Conservation (phyloP, 2,329 filamentous ascomycete genomes). For the Didymella exigua region DNA sequence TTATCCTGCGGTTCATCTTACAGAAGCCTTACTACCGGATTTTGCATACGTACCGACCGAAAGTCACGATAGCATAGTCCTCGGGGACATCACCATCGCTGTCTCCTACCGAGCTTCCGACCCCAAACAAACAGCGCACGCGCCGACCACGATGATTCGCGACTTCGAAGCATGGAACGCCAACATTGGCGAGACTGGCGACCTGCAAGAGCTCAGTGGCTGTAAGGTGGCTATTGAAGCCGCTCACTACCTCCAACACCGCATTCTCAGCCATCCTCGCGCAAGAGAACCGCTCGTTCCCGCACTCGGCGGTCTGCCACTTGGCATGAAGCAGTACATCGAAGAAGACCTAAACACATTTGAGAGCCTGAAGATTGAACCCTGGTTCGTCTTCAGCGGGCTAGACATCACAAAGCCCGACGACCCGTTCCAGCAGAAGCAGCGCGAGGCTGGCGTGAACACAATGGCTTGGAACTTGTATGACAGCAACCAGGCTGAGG, state of each 20-base stretch:
- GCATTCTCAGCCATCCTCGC: conserved; percentile 62
- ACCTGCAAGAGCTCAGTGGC: conserved; percentile 73
- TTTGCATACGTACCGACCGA: background rate
- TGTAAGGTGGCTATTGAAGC: conserved; percentile 85
- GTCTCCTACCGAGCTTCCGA: background rate
- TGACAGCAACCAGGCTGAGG: conserved; percentile 75
- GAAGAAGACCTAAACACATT: conserved; percentile 76
- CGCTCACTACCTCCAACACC: conserved; percentile 77
- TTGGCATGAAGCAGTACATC: conserved; percentile 76
- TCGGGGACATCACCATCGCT: background rate
- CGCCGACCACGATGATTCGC: conserved; percentile 48
- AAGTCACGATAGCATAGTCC: background rate
- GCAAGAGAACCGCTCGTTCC: conserved; percentile 86
- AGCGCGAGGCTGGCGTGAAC: conserved; percentile 70
- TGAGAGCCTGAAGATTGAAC: conserved; percentile 71
- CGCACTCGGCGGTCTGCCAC: conserved; percentile 85
- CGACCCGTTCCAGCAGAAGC: conserved; percentile 63
- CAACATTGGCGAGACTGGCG: conserved; percentile 61
- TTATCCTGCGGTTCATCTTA: background rate
- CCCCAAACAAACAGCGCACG: conserved; percentile 17
- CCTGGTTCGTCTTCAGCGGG: conserved; percentile 91
- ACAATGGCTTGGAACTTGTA: conserved; percentile 87
- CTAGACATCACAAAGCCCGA: conserved; percentile 75
- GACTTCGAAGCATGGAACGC: conserved; percentile 64
- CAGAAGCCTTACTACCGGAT: background rate